Base-by-base conservation (phyloP, 2,329 filamentous ascomycete genomes). In the Gyromitra esculenta region DNA sequence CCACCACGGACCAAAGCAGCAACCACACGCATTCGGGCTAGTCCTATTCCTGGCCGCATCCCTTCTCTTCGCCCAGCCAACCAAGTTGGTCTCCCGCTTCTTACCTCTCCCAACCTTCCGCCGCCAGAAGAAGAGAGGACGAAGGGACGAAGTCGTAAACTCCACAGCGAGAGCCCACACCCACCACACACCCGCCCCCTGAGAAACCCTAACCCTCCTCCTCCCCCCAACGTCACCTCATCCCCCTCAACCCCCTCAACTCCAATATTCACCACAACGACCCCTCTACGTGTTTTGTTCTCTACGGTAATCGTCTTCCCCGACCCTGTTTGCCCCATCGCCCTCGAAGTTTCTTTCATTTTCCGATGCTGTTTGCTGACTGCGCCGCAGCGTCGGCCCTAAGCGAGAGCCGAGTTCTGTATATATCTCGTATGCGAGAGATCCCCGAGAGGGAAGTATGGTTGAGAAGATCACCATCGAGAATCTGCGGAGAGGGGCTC, bases 141-240 rank as follows among this genome's bases (percentile, higher is more conserved):
- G 67, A 57, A 73, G 57, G 52, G 52, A 70, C 65, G 69, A 59
- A 63, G 73, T 48, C 35, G 56, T 54, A 57, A 66, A 62, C 57
- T 70, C 72, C 72, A 75, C 72, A 75, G 50, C 50, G 65, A 75
- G 72, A 71, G 72, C 72, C 72, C 72, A 70, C 72, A 70, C 72
- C 75, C 73, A 54, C 50, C 50, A 54, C 71, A 75, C 75, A 77
- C 73, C 64, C 71, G 70, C 77, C 52, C 64, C 54, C 65, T 68
- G 50, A 73, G 56, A 65, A 77, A 77, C 77, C 75, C 75, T 79
- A 79, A 79, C 78, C 78, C 78, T 64, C 72, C 67, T 67, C 67
- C 70, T 77, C 74, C 45, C 25, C 67, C 45, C 77, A 79, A 79
- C 77, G 77, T 79, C 77, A 79, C 75, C 72, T 77, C 71, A 67